A percentile compares a stretch with the other conserved stretches of the same genome.
These are phyloP conservation scores for Lactifluus hygrophoroides DNA, from an alignment of 768 basidiomycete species.

Conservation along the genomic window DNA sequence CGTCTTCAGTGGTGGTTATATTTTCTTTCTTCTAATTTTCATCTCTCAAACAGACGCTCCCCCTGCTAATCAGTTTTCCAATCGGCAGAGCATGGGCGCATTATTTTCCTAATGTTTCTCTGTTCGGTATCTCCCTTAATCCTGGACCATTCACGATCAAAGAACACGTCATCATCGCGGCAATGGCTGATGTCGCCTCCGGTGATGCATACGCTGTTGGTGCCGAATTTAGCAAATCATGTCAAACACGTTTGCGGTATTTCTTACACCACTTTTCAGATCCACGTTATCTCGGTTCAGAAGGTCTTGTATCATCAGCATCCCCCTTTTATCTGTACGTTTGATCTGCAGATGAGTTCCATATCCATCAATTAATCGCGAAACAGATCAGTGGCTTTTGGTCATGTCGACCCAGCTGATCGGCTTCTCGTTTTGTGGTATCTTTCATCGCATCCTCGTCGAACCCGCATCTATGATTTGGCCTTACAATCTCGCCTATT, in stretches of 20 bases:
- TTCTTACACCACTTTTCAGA: too few relatives aligned
- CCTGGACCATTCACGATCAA: not conserved
- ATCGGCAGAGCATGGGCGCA: too few relatives aligned
- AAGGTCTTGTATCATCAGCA: too few relatives aligned
- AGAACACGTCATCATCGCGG: not conserved
- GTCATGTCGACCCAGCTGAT: not conserved
- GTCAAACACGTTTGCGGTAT: too few relatives aligned
- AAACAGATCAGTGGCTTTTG: too few relatives aligned
- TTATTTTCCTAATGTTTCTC: too few relatives aligned
- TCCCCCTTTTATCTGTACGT: too few relatives aligned
- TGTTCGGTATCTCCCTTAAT: slow-evolving; percentile 36
- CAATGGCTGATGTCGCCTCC: too few relatives aligned
- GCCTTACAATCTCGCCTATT: not conserved
- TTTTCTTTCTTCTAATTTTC: too few relatives aligned
- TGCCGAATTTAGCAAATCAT: not conserved
- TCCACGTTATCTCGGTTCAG: too few relatives aligned
- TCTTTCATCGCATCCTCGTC: not conserved
- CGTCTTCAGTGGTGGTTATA: too few relatives aligned
- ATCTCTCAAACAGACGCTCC: slow-evolving; percentile 36
- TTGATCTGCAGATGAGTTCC: not conserved
- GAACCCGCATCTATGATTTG: not conserved
- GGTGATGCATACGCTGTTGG: not conserved
- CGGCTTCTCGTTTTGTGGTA: not conserved
- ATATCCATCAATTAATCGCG: not conserved
- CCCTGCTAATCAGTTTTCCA: slow-evolving; percentile 62